A percentile compares a stretch with the other conserved stretches of the same genome.
Evolutionary conservation across 1,284 basidiomycete genomes (phyloP).

Genomic region (Salmacisia buchloeana): DNA sequence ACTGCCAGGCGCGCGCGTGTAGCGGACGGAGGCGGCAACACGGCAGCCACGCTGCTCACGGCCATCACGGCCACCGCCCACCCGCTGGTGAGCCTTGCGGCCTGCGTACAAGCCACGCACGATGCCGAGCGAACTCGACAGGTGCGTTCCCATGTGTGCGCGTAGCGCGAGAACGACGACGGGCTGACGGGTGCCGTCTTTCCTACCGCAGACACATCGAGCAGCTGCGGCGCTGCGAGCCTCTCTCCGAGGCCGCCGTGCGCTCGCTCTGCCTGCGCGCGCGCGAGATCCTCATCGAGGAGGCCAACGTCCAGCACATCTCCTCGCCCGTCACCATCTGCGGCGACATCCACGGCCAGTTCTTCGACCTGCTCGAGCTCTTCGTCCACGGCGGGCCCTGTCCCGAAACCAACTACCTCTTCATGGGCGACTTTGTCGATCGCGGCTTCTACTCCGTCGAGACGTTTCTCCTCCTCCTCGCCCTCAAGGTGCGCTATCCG

Average conservation of each 20-base stretch:
- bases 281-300: slow-evolving; percentile 86
- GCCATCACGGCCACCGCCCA: neutral
- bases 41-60: neutral
- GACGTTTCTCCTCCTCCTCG: slow-evolving; percentile 87
- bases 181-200: neutral
- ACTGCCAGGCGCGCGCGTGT: no score
- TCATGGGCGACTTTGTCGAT: slow-evolving; percentile 63
- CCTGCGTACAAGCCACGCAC: no score
- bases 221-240: slow-evolving; percentile 42
- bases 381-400: slow-evolving; percentile 93
- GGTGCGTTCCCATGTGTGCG: neutral
- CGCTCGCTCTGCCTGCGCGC: slow-evolving; percentile 77
- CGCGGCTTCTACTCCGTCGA: slow-evolving; percentile 96
- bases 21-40: neutral
- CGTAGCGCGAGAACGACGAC: neutral
- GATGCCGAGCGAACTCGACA: slow-evolving; percentile 7
- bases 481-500: slow-evolving; percentile 93
- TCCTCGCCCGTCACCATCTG: slow-evolving; percentile 97
- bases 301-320: slow-evolving; percentile 92
- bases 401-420: slow-evolving; percentile 93
- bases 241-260: slow-evolving; percentile 40
- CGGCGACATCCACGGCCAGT: slow-evolving; percentile 98
- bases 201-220: slow-evolving; percentile 28
- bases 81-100: no score
- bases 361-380: slow-evolving; percentile 93